These are phyloP conservation scores for Tilletia caries DNA, from an alignment of 1,284 basidiomycete genomes.

Conservation along the genomic window DNA sequence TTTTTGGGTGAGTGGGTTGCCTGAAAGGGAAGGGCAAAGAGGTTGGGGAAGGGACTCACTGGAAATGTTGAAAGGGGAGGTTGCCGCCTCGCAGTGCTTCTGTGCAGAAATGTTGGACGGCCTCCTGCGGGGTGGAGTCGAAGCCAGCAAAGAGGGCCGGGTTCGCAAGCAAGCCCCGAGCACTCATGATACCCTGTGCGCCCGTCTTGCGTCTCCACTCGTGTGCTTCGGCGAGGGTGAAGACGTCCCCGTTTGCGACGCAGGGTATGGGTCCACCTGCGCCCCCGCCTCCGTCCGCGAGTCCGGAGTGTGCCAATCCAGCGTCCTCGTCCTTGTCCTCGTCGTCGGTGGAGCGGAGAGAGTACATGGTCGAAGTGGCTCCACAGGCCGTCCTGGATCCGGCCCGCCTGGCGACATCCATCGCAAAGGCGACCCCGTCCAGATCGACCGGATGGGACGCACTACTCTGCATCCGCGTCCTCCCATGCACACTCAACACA, in stretches of 20 bases:
- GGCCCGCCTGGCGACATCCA: constrained; percentile 55
- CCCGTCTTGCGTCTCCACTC: constrained; percentile 58
- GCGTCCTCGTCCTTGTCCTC: background rate
- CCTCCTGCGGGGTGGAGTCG: constrained; percentile 58
- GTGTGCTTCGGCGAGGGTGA: constrained; percentile 58
- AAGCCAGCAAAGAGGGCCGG: constrained; percentile 62
- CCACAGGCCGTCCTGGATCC: constrained; percentile 36
- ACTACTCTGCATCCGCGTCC: constrained; percentile 61
- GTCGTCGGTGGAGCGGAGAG: background rate
- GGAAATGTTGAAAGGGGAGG: constrained; percentile 59
- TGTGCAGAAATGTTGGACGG: constrained; percentile 58
- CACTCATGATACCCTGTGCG: constrained; percentile 63
- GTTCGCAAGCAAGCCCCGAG: constrained; percentile 63
- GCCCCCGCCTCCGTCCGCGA: constrained; percentile 28
- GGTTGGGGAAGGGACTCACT: constrained; percentile 26
- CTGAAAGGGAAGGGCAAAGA: background rate
- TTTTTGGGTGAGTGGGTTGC: background rate
- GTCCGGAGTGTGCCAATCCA: background rate
- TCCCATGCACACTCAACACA: constrained; percentile 62
- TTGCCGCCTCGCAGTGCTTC: constrained; percentile 58
- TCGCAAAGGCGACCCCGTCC: constrained; percentile 60
- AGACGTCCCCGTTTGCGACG: constrained; percentile 64
- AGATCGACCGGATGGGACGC: constrained; percentile 60
- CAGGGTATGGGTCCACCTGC: constrained; percentile 59
- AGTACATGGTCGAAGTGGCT: background rate